Evolutionary conservation across 345 rosid species (phyloP).

Genomic region (Aquilaria malaccensis): DNA sequence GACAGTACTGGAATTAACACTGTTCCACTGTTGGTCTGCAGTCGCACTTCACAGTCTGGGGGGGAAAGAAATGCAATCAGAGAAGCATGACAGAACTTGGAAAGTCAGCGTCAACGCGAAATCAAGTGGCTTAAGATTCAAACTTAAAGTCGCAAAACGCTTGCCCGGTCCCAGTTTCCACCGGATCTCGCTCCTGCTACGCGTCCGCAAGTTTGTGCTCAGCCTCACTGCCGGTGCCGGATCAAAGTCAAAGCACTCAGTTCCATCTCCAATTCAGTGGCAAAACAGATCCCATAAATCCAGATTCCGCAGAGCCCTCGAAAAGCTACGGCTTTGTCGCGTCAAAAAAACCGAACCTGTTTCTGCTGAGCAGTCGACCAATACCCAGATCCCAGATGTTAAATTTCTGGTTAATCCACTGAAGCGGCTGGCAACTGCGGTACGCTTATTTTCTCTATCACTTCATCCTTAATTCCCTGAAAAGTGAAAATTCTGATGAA

Average conservation of each 20-base stretch:
- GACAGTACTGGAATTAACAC: too few relatives aligned
- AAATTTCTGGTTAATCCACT: not conserved
- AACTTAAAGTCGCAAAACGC: constrained; percentile 15
- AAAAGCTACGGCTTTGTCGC: constrained; percentile 4
- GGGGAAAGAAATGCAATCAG: constrained; percentile 17
- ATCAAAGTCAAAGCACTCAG: not conserved
- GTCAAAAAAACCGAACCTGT: not conserved
- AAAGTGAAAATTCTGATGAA: too few relatives aligned
- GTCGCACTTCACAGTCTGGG: too few relatives aligned
- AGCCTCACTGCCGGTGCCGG: constrained; percentile 20
- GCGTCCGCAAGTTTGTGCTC: constrained; percentile 19
- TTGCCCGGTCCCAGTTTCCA: constrained; percentile 17
- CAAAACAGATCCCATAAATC: constrained; percentile 13
- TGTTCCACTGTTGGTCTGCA: too few relatives aligned
- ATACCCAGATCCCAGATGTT: constrained; percentile 15
- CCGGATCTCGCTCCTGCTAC: constrained; percentile 24
- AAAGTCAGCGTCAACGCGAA: constrained; percentile 22
- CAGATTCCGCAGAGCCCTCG: constrained; percentile 12
- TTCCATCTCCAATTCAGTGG: constrained; percentile 1
- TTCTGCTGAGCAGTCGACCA: not conserved
- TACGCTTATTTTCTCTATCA: too few relatives aligned
- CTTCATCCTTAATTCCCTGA: too few relatives aligned
- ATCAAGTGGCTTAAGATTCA: constrained; percentile 21
- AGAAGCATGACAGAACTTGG: constrained; percentile 22
- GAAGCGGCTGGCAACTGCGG: too few relatives aligned